phyloP scores from a whole-genome alignment of 345 rosid genomes.

The Eucalyptus cloeziana region DNA sequence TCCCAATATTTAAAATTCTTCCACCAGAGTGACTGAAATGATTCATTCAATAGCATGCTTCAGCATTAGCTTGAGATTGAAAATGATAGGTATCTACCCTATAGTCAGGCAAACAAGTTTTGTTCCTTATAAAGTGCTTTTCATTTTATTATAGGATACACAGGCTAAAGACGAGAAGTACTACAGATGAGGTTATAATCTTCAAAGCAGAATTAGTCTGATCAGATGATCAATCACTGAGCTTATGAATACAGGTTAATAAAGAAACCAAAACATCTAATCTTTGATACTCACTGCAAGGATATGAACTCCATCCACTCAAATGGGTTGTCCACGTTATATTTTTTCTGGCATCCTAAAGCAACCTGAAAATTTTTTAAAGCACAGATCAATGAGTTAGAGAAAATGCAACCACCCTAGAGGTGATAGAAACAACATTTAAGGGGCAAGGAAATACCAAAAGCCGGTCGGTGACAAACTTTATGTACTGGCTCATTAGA shows the following conservation, averaged over 20 bases:
- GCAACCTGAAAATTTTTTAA: conserved; percentile 24
- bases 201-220: not conserved
- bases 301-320: conserved; percentile 99
- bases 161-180: not conserved
- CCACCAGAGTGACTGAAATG: not conserved
- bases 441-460: conserved; percentile 27
- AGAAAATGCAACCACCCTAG: not conserved
- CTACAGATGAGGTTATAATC: not conserved
- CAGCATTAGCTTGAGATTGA: not conserved
- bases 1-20: not conserved
- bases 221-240: not conserved
- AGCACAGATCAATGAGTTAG: not conserved
- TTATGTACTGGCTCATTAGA: conserved; percentile 89
- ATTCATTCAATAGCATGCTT: not conserved
- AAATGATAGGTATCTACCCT: not conserved
- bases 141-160: not conserved
- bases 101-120: not conserved
- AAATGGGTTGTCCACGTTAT: conserved; percentile 70
- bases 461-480: conserved; percentile 84
- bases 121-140: not conserved
- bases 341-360: conserved; percentile 52
- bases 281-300: conserved; percentile 50
- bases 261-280: not conserved
- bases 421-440: not conserved
- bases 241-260: not conserved